Evolutionary conservation across 495 filamentous ascomycete genomes (phyloP).

Genomic region (Penicillium coprophilum): DNA sequence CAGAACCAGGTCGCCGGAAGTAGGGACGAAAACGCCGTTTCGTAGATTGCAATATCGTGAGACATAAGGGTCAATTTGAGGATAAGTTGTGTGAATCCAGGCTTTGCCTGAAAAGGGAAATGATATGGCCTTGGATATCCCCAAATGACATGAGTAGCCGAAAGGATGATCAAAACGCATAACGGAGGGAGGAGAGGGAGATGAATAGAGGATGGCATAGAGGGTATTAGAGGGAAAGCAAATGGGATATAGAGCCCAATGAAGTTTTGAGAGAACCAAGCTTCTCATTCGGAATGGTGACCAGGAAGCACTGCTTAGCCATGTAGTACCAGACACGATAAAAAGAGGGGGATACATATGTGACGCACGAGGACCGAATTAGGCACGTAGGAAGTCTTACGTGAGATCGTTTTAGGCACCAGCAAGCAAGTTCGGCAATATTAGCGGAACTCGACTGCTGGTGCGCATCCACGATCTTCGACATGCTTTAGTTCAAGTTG

Average conservation of each 20-base stretch:
- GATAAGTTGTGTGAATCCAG: slow-evolving; percentile 5
- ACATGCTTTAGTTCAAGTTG: slow-evolving; percentile 89
- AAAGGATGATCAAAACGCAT: slow-evolving; percentile 6
- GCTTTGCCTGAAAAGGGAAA: slow-evolving; percentile 12
- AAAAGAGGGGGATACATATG: not conserved
- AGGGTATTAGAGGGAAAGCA: slow-evolving; percentile 8
- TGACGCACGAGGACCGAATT: not conserved
- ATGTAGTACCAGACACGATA: not conserved
- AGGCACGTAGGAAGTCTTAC: not conserved
- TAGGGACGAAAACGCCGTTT: slow-evolving; percentile 26
- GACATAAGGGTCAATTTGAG: slow-evolving; percentile 31
- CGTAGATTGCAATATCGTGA: slow-evolving; percentile 29
- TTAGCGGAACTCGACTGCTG: slow-evolving; percentile 90
- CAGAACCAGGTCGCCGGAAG: slow-evolving; percentile 19
- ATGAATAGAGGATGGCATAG: not conserved
- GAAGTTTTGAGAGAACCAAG: not conserved
- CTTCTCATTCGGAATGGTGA: not conserved
- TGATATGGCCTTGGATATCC: slow-evolving; percentile 12
- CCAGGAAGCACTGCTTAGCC: slow-evolving; percentile 16
- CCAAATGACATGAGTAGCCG: not conserved
- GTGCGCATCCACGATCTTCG: slow-evolving; percentile 77
- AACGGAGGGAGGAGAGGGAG: not conserved
- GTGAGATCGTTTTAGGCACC: slow-evolving; percentile 10
- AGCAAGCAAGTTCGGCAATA: slow-evolving; percentile 17
- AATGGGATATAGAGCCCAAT: not conserved